A percentile compares a stretch with the other conserved stretches of the same genome.
Evolutionary conservation across 495 filamentous ascomycete genomes (phyloP).

Genomic region (Annulohypoxylon stygium): DNA sequence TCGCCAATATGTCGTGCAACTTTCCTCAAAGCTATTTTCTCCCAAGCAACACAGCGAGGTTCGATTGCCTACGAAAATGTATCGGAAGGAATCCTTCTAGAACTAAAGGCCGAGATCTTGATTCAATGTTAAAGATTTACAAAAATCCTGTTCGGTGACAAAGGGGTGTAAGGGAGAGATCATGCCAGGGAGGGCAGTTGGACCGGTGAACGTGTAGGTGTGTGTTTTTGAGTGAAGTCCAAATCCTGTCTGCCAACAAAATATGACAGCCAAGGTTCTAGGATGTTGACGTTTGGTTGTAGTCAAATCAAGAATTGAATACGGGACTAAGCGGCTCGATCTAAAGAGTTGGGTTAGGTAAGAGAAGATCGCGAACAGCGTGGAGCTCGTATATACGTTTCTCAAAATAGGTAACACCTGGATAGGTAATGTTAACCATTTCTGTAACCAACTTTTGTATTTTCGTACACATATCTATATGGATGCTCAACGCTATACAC

Average conservation of each 20-base stretch:
- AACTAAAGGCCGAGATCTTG: not conserved
- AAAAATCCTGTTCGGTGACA: not conserved
- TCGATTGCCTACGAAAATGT: not conserved
- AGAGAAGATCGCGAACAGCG: not conserved
- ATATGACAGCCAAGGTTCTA: not conserved
- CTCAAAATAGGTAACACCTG: not conserved
- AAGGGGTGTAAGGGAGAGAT: constrained; percentile 1
- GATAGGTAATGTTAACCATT: not conserved
- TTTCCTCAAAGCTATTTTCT: not conserved
- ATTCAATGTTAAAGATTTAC: not conserved
- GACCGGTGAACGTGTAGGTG: not conserved
- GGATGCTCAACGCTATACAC: not conserved
- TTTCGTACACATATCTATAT: not conserved
- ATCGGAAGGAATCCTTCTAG: not conserved
- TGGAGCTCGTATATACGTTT: constrained; percentile 2
- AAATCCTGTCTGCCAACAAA: constrained; percentile 1
- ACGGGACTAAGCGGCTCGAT: constrained; percentile 4
- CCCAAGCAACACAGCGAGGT: not conserved
- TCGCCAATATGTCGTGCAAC: not conserved
- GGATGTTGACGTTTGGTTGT: not conserved
- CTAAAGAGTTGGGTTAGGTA: not conserved
- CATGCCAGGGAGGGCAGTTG: constrained; percentile 4
- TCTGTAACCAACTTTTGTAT: no score
- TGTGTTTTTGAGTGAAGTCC: not conserved
- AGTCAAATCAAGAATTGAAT: not conserved